Base-by-base conservation (phyloP, 208 protist genomes). In the Lotmaria passim region DNA sequence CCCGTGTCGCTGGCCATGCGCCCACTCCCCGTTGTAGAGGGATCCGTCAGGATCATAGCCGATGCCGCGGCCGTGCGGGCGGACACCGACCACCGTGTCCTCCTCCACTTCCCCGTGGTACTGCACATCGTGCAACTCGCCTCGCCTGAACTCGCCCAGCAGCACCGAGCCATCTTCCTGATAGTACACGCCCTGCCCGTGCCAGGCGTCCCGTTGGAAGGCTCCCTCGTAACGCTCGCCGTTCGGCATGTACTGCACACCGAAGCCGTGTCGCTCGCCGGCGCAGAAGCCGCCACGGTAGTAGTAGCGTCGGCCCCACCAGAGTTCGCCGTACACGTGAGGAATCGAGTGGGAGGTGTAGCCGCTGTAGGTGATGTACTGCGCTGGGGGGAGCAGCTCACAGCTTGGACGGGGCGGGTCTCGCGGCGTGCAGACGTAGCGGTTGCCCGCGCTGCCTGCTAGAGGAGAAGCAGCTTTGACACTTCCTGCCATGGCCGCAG, bases 21-120 rank as follows among this genome's bases (percentile, higher is more conserved):
- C 34, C 93, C 93, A 97, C 72, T 97, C 82, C 3, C 93, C 93
- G 58, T 97, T 95, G 77, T 97, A 97, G 3, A 82, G 44, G 28
- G 57, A 55, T 2, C 82, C 68, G 58, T 79, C 69, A 4, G 68
- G 15, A 30, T 74, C 64, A 65, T 85, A 87, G 44, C 59, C 57
- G 23, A 85, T 48, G 30, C 90, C 90, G 15, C 85, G 74, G 11
- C 89, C 91, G 53, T 95, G 90, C 0, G 64, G 82, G 11, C 73
- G 85, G 11, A 79, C 64, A 6, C 71, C 71, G 38, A 1, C 31
- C 41, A 28, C 31, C 41, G 56, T 69, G 33, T 62, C 51, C 31
- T 75, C 79, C 53, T 91, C 81, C 23, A 91, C 73, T 60, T 97
- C 89, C 12, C 93, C 93, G 62, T 85, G 87, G 75, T 94, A 95